Evolutionary conservation across 2,329 filamentous ascomycete species (phyloP).

Genomic region (Coleophoma cylindrospora): DNA sequence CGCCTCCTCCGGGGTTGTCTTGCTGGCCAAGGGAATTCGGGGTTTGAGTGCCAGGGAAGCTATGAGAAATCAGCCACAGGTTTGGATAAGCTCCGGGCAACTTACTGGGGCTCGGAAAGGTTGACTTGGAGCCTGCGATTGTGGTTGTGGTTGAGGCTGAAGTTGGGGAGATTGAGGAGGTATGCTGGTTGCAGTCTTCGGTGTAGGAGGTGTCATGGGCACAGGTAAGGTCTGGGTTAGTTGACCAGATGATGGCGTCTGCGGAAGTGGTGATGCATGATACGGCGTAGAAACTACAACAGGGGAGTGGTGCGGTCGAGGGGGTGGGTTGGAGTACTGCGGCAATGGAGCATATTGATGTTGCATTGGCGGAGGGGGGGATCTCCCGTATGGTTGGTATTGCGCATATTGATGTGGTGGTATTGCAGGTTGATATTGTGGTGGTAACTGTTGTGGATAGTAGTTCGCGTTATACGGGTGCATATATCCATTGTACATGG

Average conservation of each 20-base stretch:
- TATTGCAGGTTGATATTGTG: conserved; percentile 52
- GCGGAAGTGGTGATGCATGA: conserved; percentile 39
- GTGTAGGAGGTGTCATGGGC: conserved; percentile 43
- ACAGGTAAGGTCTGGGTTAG: conserved; percentile 10
- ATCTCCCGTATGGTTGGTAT: conserved; percentile 38
- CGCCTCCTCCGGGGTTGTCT: conserved; percentile 36
- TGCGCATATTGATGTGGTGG: conserved; percentile 39
- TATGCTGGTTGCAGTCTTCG: conserved; percentile 28
- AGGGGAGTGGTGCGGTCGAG: conserved; percentile 47
- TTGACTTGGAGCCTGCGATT: conserved; percentile 17
- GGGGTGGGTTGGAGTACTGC: conserved; percentile 31
- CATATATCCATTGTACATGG: conserved; percentile 47
- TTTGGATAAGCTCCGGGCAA: no score
- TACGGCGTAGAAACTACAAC: conserved; percentile 46
- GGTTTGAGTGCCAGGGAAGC: conserved; percentile 54
- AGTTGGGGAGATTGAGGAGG: conserved; percentile 20
- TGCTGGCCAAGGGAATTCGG: conserved; percentile 45
- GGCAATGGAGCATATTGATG: conserved; percentile 45
- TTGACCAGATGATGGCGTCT: conserved; percentile 31
- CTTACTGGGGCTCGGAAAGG: conserved; percentile 48
- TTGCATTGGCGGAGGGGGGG: conserved; percentile 44
- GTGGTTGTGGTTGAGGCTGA: conserved; percentile 19
- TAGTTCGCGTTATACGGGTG: conserved; percentile 44
- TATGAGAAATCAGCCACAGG: conserved; percentile 28
- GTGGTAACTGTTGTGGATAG: conserved; percentile 49